A percentile compares a stretch with the other conserved stretches of the same genome.
These are phyloP conservation scores for Bipolaris cookei DNA, from an alignment of 2,329 filamentous ascomycete species.

Conservation along the genomic window DNA sequence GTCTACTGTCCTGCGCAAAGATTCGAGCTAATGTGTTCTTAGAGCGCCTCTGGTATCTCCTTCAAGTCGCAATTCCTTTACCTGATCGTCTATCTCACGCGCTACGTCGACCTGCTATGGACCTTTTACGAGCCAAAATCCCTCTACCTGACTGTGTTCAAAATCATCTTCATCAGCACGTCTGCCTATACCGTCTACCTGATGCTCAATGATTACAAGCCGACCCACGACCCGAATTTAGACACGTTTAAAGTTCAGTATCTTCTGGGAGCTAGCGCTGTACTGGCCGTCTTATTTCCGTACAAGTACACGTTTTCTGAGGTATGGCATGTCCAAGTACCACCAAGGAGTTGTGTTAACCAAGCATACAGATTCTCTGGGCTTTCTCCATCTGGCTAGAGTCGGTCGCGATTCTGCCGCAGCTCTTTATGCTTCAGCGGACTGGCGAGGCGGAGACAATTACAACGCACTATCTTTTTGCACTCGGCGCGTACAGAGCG, in stretches of 20 bases:
- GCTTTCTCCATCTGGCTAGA: conserved; percentile 99
- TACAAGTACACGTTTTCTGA: conserved; percentile 80
- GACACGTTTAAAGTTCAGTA: conserved; percentile 98
- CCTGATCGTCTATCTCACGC: conserved; percentile 88
- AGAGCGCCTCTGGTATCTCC: conserved; percentile 97
- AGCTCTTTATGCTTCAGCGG: conserved; percentile 97
- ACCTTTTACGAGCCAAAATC: conserved; percentile 71
- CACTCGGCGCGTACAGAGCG: conserved; percentile 86
- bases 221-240: conserved; percentile 93
- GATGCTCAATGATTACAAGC: conserved; percentile 97
- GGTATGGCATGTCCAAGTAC: conserved; percentile 45
- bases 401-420: conserved; percentile 92
- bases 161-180: conserved; percentile 89
- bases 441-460: conserved; percentile 99
- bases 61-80: conserved; percentile 99
- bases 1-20: conserved; percentile 6
- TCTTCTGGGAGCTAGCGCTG: conserved; percentile 78
- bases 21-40: conserved; percentile 20
- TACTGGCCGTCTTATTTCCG: conserved; percentile 82
- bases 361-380: conserved; percentile 77
- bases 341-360: conserved; percentile 14
- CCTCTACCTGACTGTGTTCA: conserved; percentile 93
- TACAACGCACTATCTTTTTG: conserved; percentile 96
- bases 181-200: conserved; percentile 96
- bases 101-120: conserved; percentile 91